phyloP scores from a whole-genome alignment of 2,329 filamentous ascomycete species.

The Pyrenochaeta sp. region DNA sequence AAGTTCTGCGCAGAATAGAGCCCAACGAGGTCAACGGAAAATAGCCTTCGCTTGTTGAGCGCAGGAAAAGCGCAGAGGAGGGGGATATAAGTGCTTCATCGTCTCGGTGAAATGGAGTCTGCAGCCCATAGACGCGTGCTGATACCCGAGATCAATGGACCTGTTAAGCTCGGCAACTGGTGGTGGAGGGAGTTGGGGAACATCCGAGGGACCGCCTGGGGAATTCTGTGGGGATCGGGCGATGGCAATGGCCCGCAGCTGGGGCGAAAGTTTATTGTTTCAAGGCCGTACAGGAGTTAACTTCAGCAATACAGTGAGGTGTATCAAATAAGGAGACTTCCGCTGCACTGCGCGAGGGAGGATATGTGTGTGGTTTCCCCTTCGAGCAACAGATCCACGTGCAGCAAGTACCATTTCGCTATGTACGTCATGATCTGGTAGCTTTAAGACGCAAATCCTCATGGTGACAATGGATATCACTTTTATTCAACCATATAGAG shows the following conservation, averaged over 20 bases:
- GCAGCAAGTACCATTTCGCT: neutral
- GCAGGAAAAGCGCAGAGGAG: constrained; percentile 1
- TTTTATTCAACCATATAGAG: neutral
- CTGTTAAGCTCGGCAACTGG: constrained; percentile 42
- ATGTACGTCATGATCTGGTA: constrained; percentile 2
- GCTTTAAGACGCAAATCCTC: neutral
- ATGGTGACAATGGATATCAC: neutral
- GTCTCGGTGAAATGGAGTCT: constrained; percentile 28
- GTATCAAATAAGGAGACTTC: neutral
- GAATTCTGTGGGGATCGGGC: constrained; percentile 5
- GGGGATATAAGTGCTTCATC: constrained; percentile 27
- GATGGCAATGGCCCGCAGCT: neutral
- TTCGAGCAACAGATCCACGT: constrained; percentile 1
- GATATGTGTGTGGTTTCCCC: neutral
- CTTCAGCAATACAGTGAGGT: neutral
- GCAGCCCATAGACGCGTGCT: constrained; percentile 7
- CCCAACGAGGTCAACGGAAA: constrained; percentile 33
- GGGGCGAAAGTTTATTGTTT: neutral
- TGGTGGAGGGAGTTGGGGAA: constrained; percentile 23
- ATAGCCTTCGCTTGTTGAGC: neutral
- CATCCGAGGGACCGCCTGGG: constrained; percentile 31
- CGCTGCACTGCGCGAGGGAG: neutral
- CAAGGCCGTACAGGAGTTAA: neutral
- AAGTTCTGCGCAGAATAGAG: constrained; percentile 50
- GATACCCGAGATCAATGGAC: constrained; percentile 21